Evolutionary conservation across 257 asterid genomes (phyloP).

Genomic region (Solanum sejunctum): DNA sequence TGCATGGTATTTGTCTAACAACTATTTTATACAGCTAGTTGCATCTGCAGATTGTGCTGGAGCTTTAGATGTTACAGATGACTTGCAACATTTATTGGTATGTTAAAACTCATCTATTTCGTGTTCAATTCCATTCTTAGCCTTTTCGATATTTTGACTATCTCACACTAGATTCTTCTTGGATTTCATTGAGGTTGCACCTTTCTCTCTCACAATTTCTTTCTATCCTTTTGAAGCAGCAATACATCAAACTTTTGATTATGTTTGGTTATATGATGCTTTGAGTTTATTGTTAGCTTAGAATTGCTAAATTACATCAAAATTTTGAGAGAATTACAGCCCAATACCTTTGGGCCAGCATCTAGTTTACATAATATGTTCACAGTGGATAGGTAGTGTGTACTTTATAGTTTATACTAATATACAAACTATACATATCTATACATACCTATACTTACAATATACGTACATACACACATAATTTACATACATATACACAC

Average conservation of each 20-base stretch:
- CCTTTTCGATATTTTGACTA: neutral
- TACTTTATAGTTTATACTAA: neutral
- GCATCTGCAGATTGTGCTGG: slow-evolving; percentile 98
- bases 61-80: slow-evolving; percentile 88
- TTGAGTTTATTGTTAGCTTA: neutral
- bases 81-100: slow-evolving; percentile 91
- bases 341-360: neutral
- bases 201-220: neutral
- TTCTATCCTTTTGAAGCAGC: neutral
- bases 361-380: neutral
- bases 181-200: neutral
- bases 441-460: neutral
- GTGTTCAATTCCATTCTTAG: neutral
- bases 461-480: neutral
- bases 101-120: neutral
- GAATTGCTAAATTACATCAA: neutral
- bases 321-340: neutral
- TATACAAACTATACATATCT: neutral
- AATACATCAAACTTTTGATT: neutral
- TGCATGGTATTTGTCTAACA: neutral
- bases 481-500: neutral
- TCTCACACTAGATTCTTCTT: neutral
- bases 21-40: slow-evolving; percentile 63
- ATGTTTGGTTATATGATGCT: neutral
- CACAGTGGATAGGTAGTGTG: neutral